These are phyloP conservation scores for Melastoma candidum DNA, from an alignment of 441 rosid species.

Conservation along the genomic window DNA sequence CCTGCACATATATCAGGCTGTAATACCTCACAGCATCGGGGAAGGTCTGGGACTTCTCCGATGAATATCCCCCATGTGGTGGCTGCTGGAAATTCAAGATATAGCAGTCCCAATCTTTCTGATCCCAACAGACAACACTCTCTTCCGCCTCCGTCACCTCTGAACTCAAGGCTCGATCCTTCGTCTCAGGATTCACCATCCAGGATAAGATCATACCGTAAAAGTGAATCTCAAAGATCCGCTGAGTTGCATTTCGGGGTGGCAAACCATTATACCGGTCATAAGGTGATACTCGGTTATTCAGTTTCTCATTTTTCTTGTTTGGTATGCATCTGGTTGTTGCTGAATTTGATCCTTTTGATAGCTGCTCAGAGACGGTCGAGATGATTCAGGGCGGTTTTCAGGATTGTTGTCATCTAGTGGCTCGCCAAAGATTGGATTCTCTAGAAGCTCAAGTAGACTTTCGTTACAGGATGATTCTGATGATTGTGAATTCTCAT, in stretches of 20 bases:
- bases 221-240: slow-evolving; percentile 34
- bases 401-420: slow-evolving; percentile 78
- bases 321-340: slow-evolving; percentile 10
- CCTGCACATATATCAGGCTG: slow-evolving; percentile 35
- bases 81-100: slow-evolving; percentile 36
- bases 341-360: slow-evolving; percentile 14
- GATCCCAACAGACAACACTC: slow-evolving; percentile 58
- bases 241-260: slow-evolving; percentile 55
- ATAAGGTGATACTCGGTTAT: slow-evolving; percentile 38
- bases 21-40: slow-evolving; percentile 31
- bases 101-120: slow-evolving; percentile 59
- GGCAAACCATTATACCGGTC: slow-evolving; percentile 45
- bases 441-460: slow-evolving; percentile 80
- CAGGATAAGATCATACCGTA: slow-evolving; percentile 50
- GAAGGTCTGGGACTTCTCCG: slow-evolving; percentile 66
- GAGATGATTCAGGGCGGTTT: slow-evolving; percentile 79
- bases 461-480: slow-evolving; percentile 70
- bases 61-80: slow-evolving; percentile 62
- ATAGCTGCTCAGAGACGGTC: slow-evolving; percentile 53
- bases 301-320: slow-evolving; percentile 5
- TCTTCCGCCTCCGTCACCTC: slow-evolving; percentile 82
- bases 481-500: slow-evolving; percentile 75
- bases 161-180: slow-evolving; percentile 50
- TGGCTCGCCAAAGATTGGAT: slow-evolving; percentile 67
- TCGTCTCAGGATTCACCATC: slow-evolving; percentile 79